These are phyloP conservation scores for Hypoxylon sp. DNA, from an alignment of 2,329 filamentous ascomycete genomes.

Conservation along the genomic window DNA sequence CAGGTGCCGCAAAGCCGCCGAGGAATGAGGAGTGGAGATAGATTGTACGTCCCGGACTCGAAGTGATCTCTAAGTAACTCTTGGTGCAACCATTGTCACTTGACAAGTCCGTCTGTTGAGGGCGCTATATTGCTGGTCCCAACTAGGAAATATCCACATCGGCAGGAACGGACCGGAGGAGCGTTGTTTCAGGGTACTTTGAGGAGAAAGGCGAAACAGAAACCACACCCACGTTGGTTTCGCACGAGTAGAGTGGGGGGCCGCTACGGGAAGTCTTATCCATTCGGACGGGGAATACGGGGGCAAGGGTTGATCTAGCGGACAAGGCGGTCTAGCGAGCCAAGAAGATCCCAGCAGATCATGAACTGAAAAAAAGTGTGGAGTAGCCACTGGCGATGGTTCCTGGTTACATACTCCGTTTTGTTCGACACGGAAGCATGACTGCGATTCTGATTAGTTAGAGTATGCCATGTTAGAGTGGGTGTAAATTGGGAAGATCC, in stretches of 20 bases:
- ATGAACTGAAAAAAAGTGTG: conserved; percentile 41
- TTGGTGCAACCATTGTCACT: conserved; percentile 52
- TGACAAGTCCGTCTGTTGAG: conserved; percentile 48
- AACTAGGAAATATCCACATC: conserved; percentile 56
- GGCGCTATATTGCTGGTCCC: conserved; percentile 51
- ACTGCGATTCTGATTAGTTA: conserved; percentile 42
- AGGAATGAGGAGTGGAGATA: conserved; percentile 41
- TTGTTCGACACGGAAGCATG: conserved; percentile 30
- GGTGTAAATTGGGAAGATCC: conserved; percentile 35
- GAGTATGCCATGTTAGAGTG: conserved; percentile 38
- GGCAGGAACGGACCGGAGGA: conserved; percentile 61
- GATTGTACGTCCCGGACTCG: conserved; percentile 34
- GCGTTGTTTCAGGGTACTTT: conserved; percentile 51
- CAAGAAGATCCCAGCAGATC: conserved; percentile 42
- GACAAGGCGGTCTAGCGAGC: conserved; percentile 43
- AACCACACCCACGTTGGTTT: conserved; percentile 33
- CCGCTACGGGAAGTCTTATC: conserved; percentile 40
- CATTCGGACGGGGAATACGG: conserved; percentile 42
- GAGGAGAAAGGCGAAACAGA: conserved; percentile 38
- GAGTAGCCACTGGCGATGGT: conserved; percentile 37
- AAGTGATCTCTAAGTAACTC: conserved; percentile 36
- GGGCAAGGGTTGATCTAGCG: conserved; percentile 34
- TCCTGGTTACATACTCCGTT: conserved; percentile 33
- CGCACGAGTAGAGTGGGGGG: conserved; percentile 41
- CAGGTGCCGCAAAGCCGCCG: conserved; percentile 44